Evolutionary conservation across 441 rosid genomes (phyloP), one percentile per base, ranked within the genome.

Genomic region (Gossypium davidsonii): DNA sequence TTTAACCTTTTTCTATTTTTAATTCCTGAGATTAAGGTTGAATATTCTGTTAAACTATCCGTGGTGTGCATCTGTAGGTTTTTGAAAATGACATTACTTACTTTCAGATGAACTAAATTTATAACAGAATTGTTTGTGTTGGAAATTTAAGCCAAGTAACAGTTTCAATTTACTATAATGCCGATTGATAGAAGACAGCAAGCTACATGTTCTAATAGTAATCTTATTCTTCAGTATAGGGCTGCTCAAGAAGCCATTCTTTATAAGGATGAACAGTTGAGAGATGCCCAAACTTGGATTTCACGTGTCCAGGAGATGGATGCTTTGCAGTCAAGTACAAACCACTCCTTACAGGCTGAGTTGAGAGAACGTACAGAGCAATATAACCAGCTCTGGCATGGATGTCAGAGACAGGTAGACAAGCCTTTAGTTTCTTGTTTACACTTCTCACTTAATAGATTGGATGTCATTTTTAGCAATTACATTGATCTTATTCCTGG

Each of bases 371-470:
- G 97, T 31, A 91, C 89, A 23, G 98, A 93, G 70, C 98, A 91
- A 76, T 93, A 84, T 79, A 90, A 88, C 78, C 99, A 95, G 78
- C 91, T 95, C 21, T 93, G 96, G 97, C 77, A 78, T 67, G 91
- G 88, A 67, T 93, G 89, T 80, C 99, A 95, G 80, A 85, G 97
- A 86, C 99, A 95, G 99, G 99, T 95, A 72, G 37, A 42, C 72
- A 46, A 76, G 48, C 70, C 23, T 71, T 25, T 31, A 10, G 60
- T 78, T 72, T 17, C 69, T 52, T 37, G 11, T 80, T 64, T 55
- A 6, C 25, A 51, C 10, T 51, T 71, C 44, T 25, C 56, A 68
- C n/a, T 28, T 70, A 39, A 46, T 1, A 60, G 14, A 51, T 7
- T 57, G 17, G 72, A 28, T 51, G 39, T 23, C 8, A 10, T 42